These are phyloP conservation scores for Stromatinia cepivora DNA, from an alignment of 2,329 filamentous ascomycete genomes.

Conservation along the genomic window DNA sequence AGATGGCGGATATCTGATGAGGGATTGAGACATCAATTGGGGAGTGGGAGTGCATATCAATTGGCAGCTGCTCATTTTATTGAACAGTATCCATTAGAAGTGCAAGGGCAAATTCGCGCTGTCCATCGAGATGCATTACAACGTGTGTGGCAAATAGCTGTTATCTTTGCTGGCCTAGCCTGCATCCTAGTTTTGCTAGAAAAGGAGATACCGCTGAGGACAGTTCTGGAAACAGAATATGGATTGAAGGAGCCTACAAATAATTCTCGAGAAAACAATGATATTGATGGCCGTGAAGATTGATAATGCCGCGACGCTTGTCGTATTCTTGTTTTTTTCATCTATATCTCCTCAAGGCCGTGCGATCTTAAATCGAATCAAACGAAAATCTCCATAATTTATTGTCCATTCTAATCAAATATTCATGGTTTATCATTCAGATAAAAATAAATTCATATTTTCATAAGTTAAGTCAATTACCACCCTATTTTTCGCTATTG, in stretches of 20 bases:
- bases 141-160: neutral
- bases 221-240: neutral
- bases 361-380: too few relatives aligned
- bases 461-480: neutral
- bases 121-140: neutral
- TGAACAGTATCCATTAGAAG: neutral
- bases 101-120: neutral
- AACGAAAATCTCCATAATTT: too few relatives aligned
- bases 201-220: conserved; percentile 4
- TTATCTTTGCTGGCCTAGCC: conserved; percentile 2
- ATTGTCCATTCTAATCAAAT: too few relatives aligned
- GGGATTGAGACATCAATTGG: neutral
- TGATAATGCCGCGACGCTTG: too few relatives aligned
- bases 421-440: neutral
- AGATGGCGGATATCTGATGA: neutral
- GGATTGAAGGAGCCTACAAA: neutral
- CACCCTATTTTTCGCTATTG: neutral
- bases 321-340: too few relatives aligned
- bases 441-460: neutral
- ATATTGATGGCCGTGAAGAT: neutral
- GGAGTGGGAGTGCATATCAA: neutral
- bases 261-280: neutral
- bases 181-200: neutral
- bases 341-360: too few relatives aligned
- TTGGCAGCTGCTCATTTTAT: neutral